Evolutionary conservation across 2,329 filamentous ascomycete genomes (phyloP), one percentile per base, ranked within the genome.

Genomic region (Exophiala aquamarina): DNA sequence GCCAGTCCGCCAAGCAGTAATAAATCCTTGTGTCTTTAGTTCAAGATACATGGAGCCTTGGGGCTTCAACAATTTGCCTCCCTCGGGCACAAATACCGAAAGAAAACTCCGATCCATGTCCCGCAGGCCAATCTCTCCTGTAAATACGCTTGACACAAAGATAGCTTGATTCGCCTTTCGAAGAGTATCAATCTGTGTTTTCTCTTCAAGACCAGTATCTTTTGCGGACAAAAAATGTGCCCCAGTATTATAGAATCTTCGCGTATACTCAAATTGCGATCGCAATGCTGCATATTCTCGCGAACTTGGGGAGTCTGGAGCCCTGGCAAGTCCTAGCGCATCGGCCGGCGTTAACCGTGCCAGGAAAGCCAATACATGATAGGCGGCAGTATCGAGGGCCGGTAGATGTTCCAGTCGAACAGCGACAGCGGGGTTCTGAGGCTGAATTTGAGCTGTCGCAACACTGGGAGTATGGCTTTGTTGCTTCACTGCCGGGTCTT

Each of bases 21-120:
- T 80, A 58, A 83, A 85, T 11, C 81, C 80, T 61, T 85, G 82
- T 1, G 82, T 84, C 65, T 86, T 86, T 14, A 86, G 66, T 52
- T 84, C 81, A 11, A 85, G 70, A 55, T 78, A 83, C 19, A 86
- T 67, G 11, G 76, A 73, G 2, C 78, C 79, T 57, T 83, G 80
- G 50, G 76, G 78, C 56, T 82, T 81, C 15, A 81, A 65, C 17
- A 86, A 62, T 9, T 77, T 71, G 29, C 73, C 74, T 18, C 79
- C 78, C 44, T 81, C 74, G 1, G 79, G 77, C 7, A 83, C 78
- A 59, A 85, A 85, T 0, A 79, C 80, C 35, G 83, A 76, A 18
- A 85, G 68, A 59, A 85, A 85, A 55, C 77, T 72, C 35, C 82
- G 76, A 58, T 85, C 81, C 34, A 85, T 65, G 52, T 84, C 78